These are phyloP conservation scores for Clarireedia monteithiana DNA, from an alignment of 2,329 filamentous ascomycete genomes.

Conservation along the genomic window DNA sequence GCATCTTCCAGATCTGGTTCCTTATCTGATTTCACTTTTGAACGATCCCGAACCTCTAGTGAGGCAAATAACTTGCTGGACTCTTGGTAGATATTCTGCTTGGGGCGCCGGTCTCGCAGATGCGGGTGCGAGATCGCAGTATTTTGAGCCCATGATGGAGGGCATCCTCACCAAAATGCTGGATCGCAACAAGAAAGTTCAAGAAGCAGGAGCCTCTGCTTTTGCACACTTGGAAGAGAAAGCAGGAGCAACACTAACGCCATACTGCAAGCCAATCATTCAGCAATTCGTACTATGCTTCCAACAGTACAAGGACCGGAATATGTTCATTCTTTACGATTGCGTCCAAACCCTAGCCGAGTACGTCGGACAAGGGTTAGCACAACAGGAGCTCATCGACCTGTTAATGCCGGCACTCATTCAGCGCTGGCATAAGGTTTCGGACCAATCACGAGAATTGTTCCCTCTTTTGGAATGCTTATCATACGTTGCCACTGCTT, in stretches of 20 bases:
- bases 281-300: conserved; percentile 91
- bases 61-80: conserved; percentile 96
- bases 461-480: conserved; percentile 95
- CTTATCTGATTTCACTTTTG: conserved; percentile 81
- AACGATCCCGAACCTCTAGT: conserved; percentile 84
- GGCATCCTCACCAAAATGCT: conserved; percentile 92
- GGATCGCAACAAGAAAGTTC: conserved; percentile 94
- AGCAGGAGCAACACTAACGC: conserved; percentile 69
- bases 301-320: conserved; percentile 91
- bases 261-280: conserved; percentile 84
- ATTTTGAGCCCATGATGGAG: conserved; percentile 95
- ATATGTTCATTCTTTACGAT: conserved; percentile 98
- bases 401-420: conserved; percentile 91
- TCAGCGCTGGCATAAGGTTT: conserved; percentile 75
- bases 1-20: conserved; percentile 82
- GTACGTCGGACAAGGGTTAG: conserved; percentile 73
- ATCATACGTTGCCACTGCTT: conserved; percentile 84
- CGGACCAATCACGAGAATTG: conserved; percentile 84
- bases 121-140: conserved; percentile 60
- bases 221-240: conserved; percentile 96
- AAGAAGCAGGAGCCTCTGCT: conserved; percentile 90
- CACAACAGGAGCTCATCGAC: conserved; percentile 71
- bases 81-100: conserved; percentile 81
- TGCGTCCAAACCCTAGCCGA: conserved; percentile 96
- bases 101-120: conserved; percentile 78